phyloP scores from a whole-genome alignment of 2,329 filamentous ascomycete species.

The Zasmidium angulare region DNA sequence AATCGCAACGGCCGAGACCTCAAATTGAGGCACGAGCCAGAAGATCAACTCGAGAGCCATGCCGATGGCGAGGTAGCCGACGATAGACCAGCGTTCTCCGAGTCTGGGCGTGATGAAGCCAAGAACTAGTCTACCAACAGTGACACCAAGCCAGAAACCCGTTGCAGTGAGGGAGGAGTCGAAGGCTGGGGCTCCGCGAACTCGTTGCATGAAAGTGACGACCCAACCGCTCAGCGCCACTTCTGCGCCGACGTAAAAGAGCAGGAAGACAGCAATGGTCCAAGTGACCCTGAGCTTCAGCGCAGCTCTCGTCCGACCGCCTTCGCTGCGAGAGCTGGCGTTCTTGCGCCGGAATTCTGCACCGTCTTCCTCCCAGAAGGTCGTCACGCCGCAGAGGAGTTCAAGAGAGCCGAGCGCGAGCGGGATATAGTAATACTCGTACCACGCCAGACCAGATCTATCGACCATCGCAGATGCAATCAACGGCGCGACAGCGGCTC shows the following conservation, averaged over 20 bases:
- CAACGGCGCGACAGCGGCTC: conserved; percentile 64
- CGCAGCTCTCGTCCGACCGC: conserved; percentile 8
- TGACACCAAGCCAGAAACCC: conserved; percentile 24
- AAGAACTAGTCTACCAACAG: conserved; percentile 15
- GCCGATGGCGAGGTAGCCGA: conserved; percentile 12
- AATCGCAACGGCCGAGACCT: conserved; percentile 17
- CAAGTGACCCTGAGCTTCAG: conserved; percentile 14
- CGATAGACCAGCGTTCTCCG: conserved; percentile 20
- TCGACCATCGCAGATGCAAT: conserved; percentile 69
- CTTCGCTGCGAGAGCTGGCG: conserved; percentile 4
- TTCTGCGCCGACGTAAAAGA: conserved; percentile 15
- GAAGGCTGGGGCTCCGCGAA: conserved; percentile 13
- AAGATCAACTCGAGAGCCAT: conserved; percentile 22
- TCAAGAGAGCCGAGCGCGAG: conserved; percentile 6
- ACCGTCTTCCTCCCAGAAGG: conserved; percentile 10
- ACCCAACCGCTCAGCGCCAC: conserved; percentile 16
- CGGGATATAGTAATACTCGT: conserved; percentile 65
- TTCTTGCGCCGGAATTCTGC: conserved; percentile 6
- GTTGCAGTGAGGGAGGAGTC: conserved; percentile 17
- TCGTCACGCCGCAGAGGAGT: neutral
- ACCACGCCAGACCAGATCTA: conserved; percentile 61
- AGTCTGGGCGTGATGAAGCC: conserved; percentile 20
- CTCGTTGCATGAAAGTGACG: conserved; percentile 16
- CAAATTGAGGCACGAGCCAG: conserved; percentile 22
- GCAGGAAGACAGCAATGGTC: conserved; percentile 13